Evolutionary conservation across 306 rosid genomes (phyloP).

Genomic region (peach (Prunus persica)): Prunus_persica_NCBIv2 NC_034015.1:20035501-20036000

Average conservation of each 20-base stretch:
- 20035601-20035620: conserved; percentile 73
- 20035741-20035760: conserved; percentile 71
- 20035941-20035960: neutral
- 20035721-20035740: conserved; percentile 2
- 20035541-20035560: conserved; percentile 56
- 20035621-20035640: conserved; percentile 87
- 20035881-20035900: conserved; percentile 1
- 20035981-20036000: conserved; percentile 13
- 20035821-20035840: neutral
- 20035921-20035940: neutral
- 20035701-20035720: neutral
- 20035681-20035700: neutral
- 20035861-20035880: conserved; percentile 14
- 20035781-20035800: conserved; percentile 18
- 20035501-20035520: conserved; percentile 77
- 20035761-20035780: conserved; percentile 47
- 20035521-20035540: conserved; percentile 59
- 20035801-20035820: conserved; percentile 4
- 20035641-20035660: neutral
- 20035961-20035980: neutral
- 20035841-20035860: too few species aligned
- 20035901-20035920: conserved; percentile 9
- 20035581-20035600: conserved; percentile 65
- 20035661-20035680: neutral
- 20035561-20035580: conserved; percentile 67